phyloP scores from a whole-genome alignment of 2,329 filamentous ascomycete genomes.

The Penicillium frequentans region DNA sequence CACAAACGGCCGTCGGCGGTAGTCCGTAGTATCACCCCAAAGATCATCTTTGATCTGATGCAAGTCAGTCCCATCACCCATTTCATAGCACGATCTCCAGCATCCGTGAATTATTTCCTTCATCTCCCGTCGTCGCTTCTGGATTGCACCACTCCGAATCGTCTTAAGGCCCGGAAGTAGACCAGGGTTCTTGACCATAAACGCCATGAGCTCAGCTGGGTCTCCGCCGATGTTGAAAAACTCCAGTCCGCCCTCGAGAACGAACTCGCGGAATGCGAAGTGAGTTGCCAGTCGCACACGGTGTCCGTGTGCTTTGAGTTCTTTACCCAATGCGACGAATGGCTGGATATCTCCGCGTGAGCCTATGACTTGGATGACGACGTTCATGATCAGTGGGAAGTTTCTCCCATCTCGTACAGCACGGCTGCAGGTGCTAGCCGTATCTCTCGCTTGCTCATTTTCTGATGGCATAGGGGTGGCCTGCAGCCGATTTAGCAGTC shows the following conservation, averaged over 20 bases:
- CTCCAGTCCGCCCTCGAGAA: constrained; percentile 70
- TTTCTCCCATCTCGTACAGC: constrained; percentile 4
- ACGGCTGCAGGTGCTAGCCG: background rate
- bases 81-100: constrained; percentile 82
- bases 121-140: constrained; percentile 73
- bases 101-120: constrained; percentile 78
- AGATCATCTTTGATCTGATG: constrained; percentile 54
- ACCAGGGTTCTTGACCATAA: constrained; percentile 87
- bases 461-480: constrained; percentile 11
- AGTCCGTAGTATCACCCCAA: constrained; percentile 36
- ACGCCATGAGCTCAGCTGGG: constrained; percentile 75
- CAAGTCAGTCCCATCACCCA: constrained; percentile 63
- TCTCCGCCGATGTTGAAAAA: constrained; percentile 76
- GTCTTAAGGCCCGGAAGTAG: constrained; percentile 80
- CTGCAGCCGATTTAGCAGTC: constrained; percentile 16
- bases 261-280: constrained; percentile 65
- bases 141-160: constrained; percentile 74
- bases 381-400: constrained; percentile 46
- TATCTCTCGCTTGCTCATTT: constrained; percentile 1
- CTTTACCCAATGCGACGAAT: constrained; percentile 68
- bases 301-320: constrained; percentile 67
- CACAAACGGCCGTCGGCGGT: constrained; percentile 66
- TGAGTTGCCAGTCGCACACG: constrained; percentile 76
- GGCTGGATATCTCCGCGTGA: constrained; percentile 75
- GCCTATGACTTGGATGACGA: constrained; percentile 74